phyloP scores from a whole-genome alignment of 164 flowering plant genomes.

The Piper betle region DNA sequence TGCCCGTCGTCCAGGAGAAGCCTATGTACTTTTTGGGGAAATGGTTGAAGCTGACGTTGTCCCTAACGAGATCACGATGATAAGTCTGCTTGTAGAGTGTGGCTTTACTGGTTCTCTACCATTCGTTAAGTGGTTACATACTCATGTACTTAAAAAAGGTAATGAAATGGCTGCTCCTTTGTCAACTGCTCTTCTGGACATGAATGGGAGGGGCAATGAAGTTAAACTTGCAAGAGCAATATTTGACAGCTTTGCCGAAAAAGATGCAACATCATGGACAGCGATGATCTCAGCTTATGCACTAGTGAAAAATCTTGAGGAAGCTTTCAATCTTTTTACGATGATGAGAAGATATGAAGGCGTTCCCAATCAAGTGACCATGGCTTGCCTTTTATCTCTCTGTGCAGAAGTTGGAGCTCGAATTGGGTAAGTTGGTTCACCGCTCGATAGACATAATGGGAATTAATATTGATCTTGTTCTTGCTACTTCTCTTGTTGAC shows the following conservation, averaged over 20 bases:
- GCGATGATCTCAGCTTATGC: constrained; percentile 38
- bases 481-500: constrained; percentile 31
- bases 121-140: constrained; percentile 38
- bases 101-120: constrained; percentile 27
- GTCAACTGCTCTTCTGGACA: constrained; percentile 37
- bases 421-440: constrained; percentile 42
- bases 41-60: constrained; percentile 25
- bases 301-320: constrained; percentile 18
- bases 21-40: constrained; percentile 19
- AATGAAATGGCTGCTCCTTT: constrained; percentile 21
- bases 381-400: constrained; percentile 31
- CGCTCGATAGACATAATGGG: constrained; percentile 24
- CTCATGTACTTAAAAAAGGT: constrained; percentile 34
- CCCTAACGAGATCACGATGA: constrained; percentile 47
- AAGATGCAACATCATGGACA: constrained; percentile 32
- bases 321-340: too few relatives aligned
- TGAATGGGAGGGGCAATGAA: constrained; percentile 50
- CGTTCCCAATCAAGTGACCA: constrained; percentile 28
- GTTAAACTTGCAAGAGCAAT: constrained; percentile 23
- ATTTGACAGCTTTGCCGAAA: constrained; percentile 24
- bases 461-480: constrained; percentile 21
- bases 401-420: constrained; percentile 43
- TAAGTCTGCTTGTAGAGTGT: constrained; percentile 39
- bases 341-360: constrained; percentile 9
- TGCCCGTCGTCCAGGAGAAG: constrained; percentile 21